Evolutionary conservation across 2,329 filamentous ascomycete genomes (phyloP).

Genomic region (Phaeophleospora eucalypticola): DNA sequence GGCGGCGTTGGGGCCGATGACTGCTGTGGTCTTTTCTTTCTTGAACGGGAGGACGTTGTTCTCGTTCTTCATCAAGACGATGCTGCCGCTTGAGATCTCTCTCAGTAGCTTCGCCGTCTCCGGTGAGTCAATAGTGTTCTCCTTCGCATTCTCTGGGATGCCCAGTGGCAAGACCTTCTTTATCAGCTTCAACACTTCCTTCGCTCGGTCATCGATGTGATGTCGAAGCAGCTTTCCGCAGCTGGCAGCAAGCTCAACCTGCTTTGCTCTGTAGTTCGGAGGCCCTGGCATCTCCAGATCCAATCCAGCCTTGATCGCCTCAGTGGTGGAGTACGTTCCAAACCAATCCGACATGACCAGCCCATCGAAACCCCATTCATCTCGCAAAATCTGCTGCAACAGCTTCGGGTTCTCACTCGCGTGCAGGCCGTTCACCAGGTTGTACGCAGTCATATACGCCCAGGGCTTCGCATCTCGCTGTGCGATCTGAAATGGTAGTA

Average conservation of each 20-base stretch:
- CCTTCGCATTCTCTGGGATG: constrained; percentile 29
- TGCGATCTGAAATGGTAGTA: constrained; percentile 72
- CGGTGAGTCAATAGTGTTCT: constrained; percentile 29
- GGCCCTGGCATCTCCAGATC: constrained; percentile 89
- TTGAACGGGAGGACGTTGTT: constrained; percentile 59
- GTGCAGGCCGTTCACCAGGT: constrained; percentile 69
- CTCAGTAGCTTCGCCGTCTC: constrained; percentile 31
- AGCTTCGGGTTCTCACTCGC: constrained; percentile 62
- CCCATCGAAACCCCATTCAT: constrained; percentile 62
- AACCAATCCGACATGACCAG: constrained; percentile 70
- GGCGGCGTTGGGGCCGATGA: constrained; percentile 72
- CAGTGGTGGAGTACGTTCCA: constrained; percentile 65
- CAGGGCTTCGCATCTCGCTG: constrained; percentile 65
- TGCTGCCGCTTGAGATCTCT: constrained; percentile 25
- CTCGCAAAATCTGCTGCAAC: constrained; percentile 64
- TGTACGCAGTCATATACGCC: constrained; percentile 70
- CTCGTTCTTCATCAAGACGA: constrained; percentile 61
- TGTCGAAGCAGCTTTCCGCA: constrained; percentile 28
- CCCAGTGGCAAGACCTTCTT: constrained; percentile 35
- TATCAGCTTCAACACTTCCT: constrained; percentile 58
- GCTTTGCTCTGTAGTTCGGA: constrained; percentile 42
- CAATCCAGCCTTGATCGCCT: constrained; percentile 66
- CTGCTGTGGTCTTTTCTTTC: constrained; percentile 64
- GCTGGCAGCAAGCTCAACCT: constrained; percentile 27
- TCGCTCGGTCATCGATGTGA: constrained; percentile 54